Evolutionary conservation across 257 asterid genomes (phyloP).

Genomic region (Nicotiana noctiflora): DNA sequence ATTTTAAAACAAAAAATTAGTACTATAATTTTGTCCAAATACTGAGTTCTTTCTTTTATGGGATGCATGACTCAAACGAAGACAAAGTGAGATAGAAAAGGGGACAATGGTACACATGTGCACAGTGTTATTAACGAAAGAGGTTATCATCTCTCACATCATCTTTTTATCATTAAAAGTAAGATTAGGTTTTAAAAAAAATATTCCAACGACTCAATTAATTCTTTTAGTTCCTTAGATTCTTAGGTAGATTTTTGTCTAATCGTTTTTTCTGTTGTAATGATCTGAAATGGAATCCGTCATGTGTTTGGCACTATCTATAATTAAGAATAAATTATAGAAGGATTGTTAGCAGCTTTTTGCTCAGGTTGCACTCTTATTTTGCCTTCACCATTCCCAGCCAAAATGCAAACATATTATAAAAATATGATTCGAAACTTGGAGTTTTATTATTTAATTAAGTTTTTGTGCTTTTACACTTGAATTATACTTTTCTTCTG

Average conservation of each 20-base stretch:
- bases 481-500: not conserved
- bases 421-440: not conserved
- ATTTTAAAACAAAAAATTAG: not conserved
- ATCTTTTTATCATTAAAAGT: not conserved
- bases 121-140: not conserved
- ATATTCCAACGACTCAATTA: not conserved
- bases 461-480: not conserved
- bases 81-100: slow-evolving; percentile 5
- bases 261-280: slow-evolving; percentile 2
- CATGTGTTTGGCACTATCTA: slow-evolving; percentile 7
- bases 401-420: not conserved
- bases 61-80: slow-evolving; percentile 2
- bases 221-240: slow-evolving; percentile 4
- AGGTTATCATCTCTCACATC: slow-evolving; percentile 7
- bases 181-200: not conserved
- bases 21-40: not conserved
- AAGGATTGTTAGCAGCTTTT: not conserved
- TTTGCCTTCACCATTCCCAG: not conserved
- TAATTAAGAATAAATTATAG: not conserved
- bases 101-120: slow-evolving; percentile 20
- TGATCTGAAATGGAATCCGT: slow-evolving; percentile 8
- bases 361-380: not conserved
- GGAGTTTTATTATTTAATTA: not conserved
- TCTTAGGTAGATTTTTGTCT: slow-evolving; percentile 10
- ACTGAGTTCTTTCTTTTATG: not conserved